A percentile compares a stretch with the other conserved stretches of the same genome.
Conservation (phyloP, 208 protist species). For the Porcisia deanei region DNA sequence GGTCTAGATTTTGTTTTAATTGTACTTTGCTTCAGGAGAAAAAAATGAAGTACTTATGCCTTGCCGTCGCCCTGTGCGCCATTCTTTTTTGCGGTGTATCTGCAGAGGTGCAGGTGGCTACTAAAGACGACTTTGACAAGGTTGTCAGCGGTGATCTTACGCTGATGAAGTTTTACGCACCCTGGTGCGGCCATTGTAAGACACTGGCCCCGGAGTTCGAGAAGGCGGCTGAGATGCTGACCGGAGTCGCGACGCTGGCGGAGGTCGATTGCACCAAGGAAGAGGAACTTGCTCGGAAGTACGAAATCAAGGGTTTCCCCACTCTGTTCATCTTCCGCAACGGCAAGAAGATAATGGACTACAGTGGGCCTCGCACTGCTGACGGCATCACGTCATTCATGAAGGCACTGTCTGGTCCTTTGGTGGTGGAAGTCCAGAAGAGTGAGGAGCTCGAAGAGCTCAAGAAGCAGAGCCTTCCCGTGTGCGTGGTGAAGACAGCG, state of each 20-base stretch:
- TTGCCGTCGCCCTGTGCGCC: constrained; percentile 13
- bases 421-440: constrained; percentile 33
- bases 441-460: constrained; percentile 66
- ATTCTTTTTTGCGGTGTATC: constrained; percentile 28
- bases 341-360: constrained; percentile 56
- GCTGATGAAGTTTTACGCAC: constrained; percentile 95
- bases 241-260: constrained; percentile 54
- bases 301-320: constrained; percentile 80
- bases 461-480: constrained; percentile 41
- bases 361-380: constrained; percentile 66
- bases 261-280: constrained; percentile 90
- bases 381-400: constrained; percentile 65
- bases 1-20: not conserved
- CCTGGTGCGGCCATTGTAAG: constrained; percentile 96
- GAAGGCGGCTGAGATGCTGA: constrained; percentile 63
- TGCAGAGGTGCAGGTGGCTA: constrained; percentile 59
- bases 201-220: constrained; percentile 88
- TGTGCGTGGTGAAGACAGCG: constrained; percentile 63
- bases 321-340: constrained; percentile 86
- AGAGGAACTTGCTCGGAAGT: constrained; percentile 46
- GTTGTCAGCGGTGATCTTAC: constrained; percentile 51
- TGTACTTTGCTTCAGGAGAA: not conserved
- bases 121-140: constrained; percentile 65
- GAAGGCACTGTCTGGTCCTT: constrained; percentile 52
- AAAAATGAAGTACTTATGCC: constrained; percentile 18